Base-by-base conservation (phyloP, 208 protist genomes). In the Trypanosoma congolense region DNA sequence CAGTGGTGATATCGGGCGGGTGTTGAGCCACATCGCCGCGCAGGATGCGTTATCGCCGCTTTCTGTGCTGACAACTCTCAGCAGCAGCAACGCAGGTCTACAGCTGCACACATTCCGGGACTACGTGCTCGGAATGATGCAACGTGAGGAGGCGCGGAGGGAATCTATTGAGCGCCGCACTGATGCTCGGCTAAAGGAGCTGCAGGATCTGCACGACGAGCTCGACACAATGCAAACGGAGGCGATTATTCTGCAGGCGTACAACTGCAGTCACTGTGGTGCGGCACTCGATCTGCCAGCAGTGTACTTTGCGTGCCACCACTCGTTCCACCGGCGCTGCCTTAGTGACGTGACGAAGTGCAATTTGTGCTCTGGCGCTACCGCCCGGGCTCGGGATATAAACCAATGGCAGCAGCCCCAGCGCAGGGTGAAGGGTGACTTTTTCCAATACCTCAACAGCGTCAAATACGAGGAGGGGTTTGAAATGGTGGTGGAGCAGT, bases 241-340 rank as follows among this genome's bases (percentile, higher is more conserved):
- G 5, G 83, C 92, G 8, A 76, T 83, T 43, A 88, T 92, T 9
- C 96, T 98, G 46, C 88, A 96, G 65, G 46, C 63, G 14, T 67
- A 60, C 14, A 77, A 90, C 30, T 98, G 96, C 65, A 66, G 56
- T 6, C 71, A 68, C 24, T 98, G 96, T 74, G 52, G 67, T 12
- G 42, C 56, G 41, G 51, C 75, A 4, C 78, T 98, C 12, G 95
- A 98, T 36, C 66, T 97, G n/a, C 97, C 95, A n/a, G 68, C 82
- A 0, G 77, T 98, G 42, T 94, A 98, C 61, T 98, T 98, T 56
- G 52, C 97, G 36, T 98, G 96, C 73, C 58, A 65, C 56, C 92
- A 98, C 73, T 92, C 84, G 22, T 97, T 97, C 65, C 95, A 98
- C 60, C 76, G 88, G 46, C 69, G 82, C 52, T 98, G 96, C 67